Evolutionary conservation across 495 filamentous ascomycete species (phyloP), one percentile per base, ranked within the genome.

Genomic region (Xylaria bambusicola): DNA sequence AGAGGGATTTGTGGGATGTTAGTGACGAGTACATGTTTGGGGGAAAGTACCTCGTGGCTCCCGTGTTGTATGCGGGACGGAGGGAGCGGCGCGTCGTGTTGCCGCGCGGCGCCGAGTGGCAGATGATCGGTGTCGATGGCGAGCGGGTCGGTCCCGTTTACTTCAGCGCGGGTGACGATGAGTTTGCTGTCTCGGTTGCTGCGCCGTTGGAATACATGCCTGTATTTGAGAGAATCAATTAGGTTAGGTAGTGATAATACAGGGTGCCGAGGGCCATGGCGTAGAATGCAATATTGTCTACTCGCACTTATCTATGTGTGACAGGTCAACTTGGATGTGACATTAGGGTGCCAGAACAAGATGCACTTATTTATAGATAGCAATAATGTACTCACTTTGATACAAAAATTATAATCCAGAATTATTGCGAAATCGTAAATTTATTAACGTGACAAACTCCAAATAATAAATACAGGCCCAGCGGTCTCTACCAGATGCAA

Each of bases 11-110:
- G 12, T 85, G 82, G 82, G 71, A 78, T 7, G 64, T 81, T 17
- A 77, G 79, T 49, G 77, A 76, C 38, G 73, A 82, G 71, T 86
- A 82, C 63, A 75, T 85, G 74, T 85, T 74, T 63, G 83, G 82
- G 0, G 50, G 61, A 12, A 78, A 76, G 61, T 85, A 84, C 67
- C 70, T 85, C 23, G 72, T 79, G n/a, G 74, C 68, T 9, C 83
- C 83, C 1, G 73, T 86, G 2, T 58, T 84, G 42, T 56, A 66
- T 48, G 61, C 78, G 6, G 77, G 72, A 0, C 71, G 76, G 62
- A 71, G 73, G 62, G 72, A 66, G 27, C 70, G 66, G 18, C 66
- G 61, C 5, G 76, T 80, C 10, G 83, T 83, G 62, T 62, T 84
- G 21, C 82, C 82, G 1, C 57, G 41, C 18, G 80, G 80, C 2